A percentile compares a stretch with the other conserved stretches of the same genome.
phyloP scores from a whole-genome alignment of 805 yeast species.

The Candida incommunis region DNA sequence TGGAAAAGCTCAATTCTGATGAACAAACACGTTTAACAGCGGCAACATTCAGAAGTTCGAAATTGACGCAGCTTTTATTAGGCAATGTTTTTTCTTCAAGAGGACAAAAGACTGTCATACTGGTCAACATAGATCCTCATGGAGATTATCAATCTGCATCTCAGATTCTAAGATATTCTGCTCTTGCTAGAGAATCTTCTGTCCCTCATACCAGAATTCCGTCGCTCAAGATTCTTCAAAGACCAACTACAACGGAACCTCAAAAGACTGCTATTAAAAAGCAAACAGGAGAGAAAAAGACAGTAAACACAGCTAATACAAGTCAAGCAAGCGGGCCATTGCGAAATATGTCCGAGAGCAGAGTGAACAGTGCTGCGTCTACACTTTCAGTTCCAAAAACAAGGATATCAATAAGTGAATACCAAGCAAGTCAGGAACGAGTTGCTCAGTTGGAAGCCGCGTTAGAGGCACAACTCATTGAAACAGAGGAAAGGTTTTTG shows the following conservation, averaged over 20 bases:
- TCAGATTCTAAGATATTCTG: slow-evolving; percentile 19
- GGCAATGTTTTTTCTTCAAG: slow-evolving; percentile 27
- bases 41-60: slow-evolving; percentile 29
- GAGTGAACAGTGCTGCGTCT: neutral
- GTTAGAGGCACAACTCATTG: neutral
- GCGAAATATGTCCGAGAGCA: neutral
- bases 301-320: slow-evolving; percentile 3
- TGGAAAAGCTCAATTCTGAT: slow-evolving; percentile 25
- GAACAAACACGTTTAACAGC: slow-evolving; percentile 18
- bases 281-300: slow-evolving; percentile 6
- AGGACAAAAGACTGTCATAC: slow-evolving; percentile 19
- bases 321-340: too few species aligned
- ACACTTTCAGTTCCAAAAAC: neutral
- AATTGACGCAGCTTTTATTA: slow-evolving; percentile 34
- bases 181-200: slow-evolving; percentile 15
- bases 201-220: slow-evolving; percentile 9
- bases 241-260: neutral
- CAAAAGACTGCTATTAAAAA: slow-evolving; percentile 3
- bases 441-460: neutral
- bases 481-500: slow-evolving; percentile 8
- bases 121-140: slow-evolving; percentile 27
- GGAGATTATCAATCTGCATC: slow-evolving; percentile 24
- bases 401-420: neutral
- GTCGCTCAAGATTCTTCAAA: slow-evolving; percentile 1
- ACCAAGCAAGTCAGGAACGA: neutral